Conservation (phyloP, 129 eudicot genomes). For the Mikania micrantha region DNA sequence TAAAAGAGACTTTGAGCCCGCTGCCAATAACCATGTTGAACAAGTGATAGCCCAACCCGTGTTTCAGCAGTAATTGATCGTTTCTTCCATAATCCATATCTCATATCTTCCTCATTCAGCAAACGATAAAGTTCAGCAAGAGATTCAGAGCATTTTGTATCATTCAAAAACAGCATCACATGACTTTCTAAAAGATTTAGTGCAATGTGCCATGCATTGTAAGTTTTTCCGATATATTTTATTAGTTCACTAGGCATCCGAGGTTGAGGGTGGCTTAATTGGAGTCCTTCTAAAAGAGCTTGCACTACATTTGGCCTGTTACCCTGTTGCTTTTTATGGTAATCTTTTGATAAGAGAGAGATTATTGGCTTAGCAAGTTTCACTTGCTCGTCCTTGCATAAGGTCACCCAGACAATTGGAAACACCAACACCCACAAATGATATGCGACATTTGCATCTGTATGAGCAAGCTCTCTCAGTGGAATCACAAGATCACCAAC, state of each 20-base stretch:
- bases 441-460: constrained; percentile 95
- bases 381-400: constrained; percentile 94
- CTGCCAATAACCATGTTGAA: constrained; percentile 99
- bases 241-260: constrained; percentile 98
- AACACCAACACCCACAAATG: constrained; percentile 98
- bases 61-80: constrained; percentile 92
- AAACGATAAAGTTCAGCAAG: constrained; percentile 97
- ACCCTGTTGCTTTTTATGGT: constrained; percentile 94
- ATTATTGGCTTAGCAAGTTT: constrained; percentile 97
- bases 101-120: constrained; percentile 97
- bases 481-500: constrained; percentile 89
- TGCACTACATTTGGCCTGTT: constrained; percentile 96
- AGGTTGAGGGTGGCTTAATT: constrained; percentile 98
- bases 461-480: constrained; percentile 88
- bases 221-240: constrained; percentile 92
- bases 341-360: constrained; percentile 78
- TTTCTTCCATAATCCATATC: constrained; percentile 96
- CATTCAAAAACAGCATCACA: constrained; percentile 77
- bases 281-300: constrained; percentile 98
- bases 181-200: constrained; percentile 87
- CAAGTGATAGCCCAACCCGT: constrained; percentile 89
- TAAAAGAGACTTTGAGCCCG: constrained; percentile 92
- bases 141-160: constrained; percentile 91
- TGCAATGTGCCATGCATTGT: constrained; percentile 98
- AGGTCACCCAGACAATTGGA: constrained; percentile 98